These are phyloP conservation scores for Trypanosoma scelopori DNA, from an alignment of 208 protist genomes.

Conservation along the genomic window DNA sequence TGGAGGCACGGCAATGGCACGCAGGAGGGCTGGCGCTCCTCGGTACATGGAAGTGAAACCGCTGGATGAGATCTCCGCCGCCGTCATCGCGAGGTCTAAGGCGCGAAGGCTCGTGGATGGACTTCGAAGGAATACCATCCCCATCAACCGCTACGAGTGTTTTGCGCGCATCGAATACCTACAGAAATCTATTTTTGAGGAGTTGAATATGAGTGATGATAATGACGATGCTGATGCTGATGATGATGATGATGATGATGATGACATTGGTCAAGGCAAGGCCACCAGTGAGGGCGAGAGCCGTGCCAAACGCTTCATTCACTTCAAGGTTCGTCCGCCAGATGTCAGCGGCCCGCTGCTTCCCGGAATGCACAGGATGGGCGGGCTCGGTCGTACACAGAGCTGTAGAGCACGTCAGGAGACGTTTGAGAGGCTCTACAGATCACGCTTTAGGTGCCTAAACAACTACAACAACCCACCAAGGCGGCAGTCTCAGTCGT, in stretches of 20 bases:
- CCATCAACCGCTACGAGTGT: slow-evolving; percentile 71
- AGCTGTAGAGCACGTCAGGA: slow-evolving; percentile 12
- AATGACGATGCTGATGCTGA: slow-evolving; percentile 1
- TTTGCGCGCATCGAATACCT: slow-evolving; percentile 28
- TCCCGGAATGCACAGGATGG: slow-evolving; percentile 27
- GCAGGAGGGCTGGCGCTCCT: slow-evolving; percentile 1
- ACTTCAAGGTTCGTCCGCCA: slow-evolving; percentile 1
- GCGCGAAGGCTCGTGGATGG: slow-evolving; percentile 63
- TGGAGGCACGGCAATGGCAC: not conserved
- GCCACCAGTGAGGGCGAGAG: not conserved
- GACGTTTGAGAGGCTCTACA: slow-evolving; percentile 26
- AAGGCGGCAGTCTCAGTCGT: not conserved
- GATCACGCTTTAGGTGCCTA: slow-evolving; percentile 2
- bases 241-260: slow-evolving; percentile 5
- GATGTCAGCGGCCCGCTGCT: slow-evolving; percentile 15
- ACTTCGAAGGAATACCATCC: slow-evolving; percentile 60
- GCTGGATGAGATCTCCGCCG: slow-evolving; percentile 67
- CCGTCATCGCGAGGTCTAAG: slow-evolving; percentile 68
- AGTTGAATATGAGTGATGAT: slow-evolving; percentile 13
- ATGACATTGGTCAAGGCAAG: slow-evolving; percentile 5
- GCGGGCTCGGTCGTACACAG: slow-evolving; percentile 3
- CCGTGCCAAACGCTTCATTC: not conserved
- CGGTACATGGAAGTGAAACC: slow-evolving; percentile 38
- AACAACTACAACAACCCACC: not conserved
- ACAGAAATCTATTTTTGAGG: slow-evolving; percentile 16